phyloP scores from a whole-genome alignment of 495 filamentous ascomycete genomes.

The Penicillium argentinense region DNA sequence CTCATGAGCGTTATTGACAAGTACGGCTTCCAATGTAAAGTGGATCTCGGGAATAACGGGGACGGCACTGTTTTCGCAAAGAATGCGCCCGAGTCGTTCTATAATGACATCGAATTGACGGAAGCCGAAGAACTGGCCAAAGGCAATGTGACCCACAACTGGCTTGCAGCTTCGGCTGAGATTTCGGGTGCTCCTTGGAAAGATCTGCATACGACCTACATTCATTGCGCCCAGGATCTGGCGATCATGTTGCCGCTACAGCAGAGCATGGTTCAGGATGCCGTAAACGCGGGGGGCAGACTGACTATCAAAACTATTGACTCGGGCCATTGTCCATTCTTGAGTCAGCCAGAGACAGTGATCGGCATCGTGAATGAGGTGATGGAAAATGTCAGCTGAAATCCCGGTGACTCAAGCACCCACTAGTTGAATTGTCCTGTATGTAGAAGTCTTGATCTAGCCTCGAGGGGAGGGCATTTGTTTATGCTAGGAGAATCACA shows the following conservation, averaged over 20 bases:
- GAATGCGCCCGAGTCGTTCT: slow-evolving; percentile 12
- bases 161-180: background rate
- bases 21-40: slow-evolving; percentile 4
- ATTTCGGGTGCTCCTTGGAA: slow-evolving; percentile 11
- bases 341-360: slow-evolving; percentile 8
- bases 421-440: too few species aligned
- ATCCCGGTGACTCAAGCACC: too few species aligned
- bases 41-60: slow-evolving; percentile 1
- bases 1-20: slow-evolving; percentile 1
- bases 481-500: too few species aligned
- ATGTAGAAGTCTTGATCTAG: too few species aligned
- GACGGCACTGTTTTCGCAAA: slow-evolving; percentile 7
- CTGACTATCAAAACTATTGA: slow-evolving; percentile 6
- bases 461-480: too few species aligned
- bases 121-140: slow-evolving; percentile 7
- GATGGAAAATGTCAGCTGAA: background rate
- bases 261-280: slow-evolving; percentile 10
- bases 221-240: slow-evolving; percentile 6
- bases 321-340: slow-evolving; percentile 13
- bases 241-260: slow-evolving; percentile 9
- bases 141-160: slow-evolving; percentile 12
- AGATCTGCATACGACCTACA: slow-evolving; percentile 10
- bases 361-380: background rate
- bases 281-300: background rate
- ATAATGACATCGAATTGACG: slow-evolving; percentile 6